A percentile compares a stretch with the other conserved stretches of the same genome.
Conservation (phyloP, 2,329 filamentous ascomycete genomes). For the Aspergillus luchuensis region DNA sequence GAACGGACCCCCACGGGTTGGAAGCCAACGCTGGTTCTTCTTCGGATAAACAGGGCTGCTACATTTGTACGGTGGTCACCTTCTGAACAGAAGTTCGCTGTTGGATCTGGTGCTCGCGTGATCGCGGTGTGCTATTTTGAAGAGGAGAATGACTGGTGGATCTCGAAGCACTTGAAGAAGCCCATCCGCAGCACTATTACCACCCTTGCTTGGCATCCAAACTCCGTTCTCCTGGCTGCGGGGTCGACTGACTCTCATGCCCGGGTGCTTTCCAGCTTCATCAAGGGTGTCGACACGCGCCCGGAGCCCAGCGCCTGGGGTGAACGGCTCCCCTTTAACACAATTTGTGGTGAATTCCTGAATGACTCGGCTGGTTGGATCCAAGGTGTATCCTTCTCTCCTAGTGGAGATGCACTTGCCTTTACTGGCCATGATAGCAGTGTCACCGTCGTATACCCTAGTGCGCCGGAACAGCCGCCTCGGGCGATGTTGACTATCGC, state of each 20-base stretch:
- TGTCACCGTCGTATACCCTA: constrained; percentile 93
- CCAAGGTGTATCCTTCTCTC: constrained; percentile 89
- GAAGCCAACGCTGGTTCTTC: constrained; percentile 94
- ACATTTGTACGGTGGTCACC: constrained; percentile 98
- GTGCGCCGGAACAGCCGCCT: constrained; percentile 85
- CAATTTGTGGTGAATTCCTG: constrained; percentile 92
- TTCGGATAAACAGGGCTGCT: constrained; percentile 94
- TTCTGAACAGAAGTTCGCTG: constrained; percentile 94
- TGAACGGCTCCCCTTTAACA: constrained; percentile 95
- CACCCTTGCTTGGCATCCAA: constrained; percentile 93
- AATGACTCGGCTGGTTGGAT: constrained; percentile 98
- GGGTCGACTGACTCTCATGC: constrained; percentile 98
- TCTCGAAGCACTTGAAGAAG: constrained; percentile 99
- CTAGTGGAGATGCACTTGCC: constrained; percentile 86
- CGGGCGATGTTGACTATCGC: constrained; percentile 85
- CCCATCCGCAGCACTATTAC: constrained; percentile 97
- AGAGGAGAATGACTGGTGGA: constrained; percentile 99
- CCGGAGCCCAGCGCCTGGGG: constrained; percentile 91
- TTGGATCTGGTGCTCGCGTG: constrained; percentile 90
- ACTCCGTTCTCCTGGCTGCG: constrained; percentile 90
- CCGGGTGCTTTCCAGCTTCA: constrained; percentile 89
- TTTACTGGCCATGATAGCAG: constrained; percentile 96
- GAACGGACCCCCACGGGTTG: constrained; percentile 89
- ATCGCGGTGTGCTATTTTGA: constrained; percentile 99
- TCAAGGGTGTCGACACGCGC: constrained; percentile 88